These are phyloP conservation scores for Tephrocybe sp. DNA, from an alignment of 768 basidiomycete genomes.

Conservation along the genomic window DNA sequence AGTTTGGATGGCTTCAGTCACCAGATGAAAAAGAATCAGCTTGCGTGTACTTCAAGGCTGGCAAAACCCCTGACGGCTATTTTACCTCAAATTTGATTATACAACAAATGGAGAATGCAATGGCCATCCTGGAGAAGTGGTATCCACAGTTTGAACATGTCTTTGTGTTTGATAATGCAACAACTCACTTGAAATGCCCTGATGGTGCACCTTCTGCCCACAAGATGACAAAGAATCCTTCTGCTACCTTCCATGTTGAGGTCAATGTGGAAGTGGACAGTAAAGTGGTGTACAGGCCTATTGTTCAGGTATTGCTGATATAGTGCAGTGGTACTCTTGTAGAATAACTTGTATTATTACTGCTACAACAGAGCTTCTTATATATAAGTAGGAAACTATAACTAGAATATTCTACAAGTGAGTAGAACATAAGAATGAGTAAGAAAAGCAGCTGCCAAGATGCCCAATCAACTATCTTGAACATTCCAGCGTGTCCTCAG, in stretches of 20 bases:
- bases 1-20: slow-evolving; percentile 28
- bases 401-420: too few relatives aligned
- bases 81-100: slow-evolving; percentile 24
- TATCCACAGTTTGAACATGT: slow-evolving; percentile 25
- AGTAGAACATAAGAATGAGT: too few relatives aligned
- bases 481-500: too few relatives aligned
- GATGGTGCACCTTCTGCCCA: slow-evolving; percentile 1
- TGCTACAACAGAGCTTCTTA: too few relatives aligned
- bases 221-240: slow-evolving; percentile 9
- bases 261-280: slow-evolving; percentile 1
- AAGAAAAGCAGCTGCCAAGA: too few relatives aligned
- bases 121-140: slow-evolving; percentile 23
- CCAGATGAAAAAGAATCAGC: slow-evolving; percentile 19
- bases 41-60: slow-evolving; percentile 22
- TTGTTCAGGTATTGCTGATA: too few relatives aligned
- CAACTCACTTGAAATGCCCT: slow-evolving; percentile 24
- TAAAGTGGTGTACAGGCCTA: not conserved
- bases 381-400: too few relatives aligned
- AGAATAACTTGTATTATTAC: too few relatives aligned
- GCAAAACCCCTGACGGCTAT: slow-evolving; percentile 26
- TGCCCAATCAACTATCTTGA: too few relatives aligned
- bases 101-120: slow-evolving; percentile 21
- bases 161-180: slow-evolving; percentile 27
- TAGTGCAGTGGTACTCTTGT: too few relatives aligned
- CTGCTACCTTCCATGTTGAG: not conserved